Base-by-base conservation (phyloP, 441 rosid genomes). In the Erodium texanum region DNA sequence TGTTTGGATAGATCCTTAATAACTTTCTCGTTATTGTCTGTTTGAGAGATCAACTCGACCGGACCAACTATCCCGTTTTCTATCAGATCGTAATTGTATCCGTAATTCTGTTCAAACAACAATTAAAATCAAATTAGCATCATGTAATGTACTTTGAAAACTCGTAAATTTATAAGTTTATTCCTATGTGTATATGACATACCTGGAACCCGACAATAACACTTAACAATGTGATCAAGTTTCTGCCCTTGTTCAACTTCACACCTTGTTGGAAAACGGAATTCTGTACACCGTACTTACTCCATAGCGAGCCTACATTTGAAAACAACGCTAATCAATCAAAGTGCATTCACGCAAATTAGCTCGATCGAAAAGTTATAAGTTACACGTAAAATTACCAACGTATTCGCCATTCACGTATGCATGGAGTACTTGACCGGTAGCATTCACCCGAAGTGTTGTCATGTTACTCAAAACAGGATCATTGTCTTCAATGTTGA, bases 341-440 rank as follows among this genome's bases (percentile, higher is more conserved):
- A n/a, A n/a, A n/a, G n/a, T n/a, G n/a, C n/a, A n/a, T n/a, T n/a
- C n/a, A n/a, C n/a, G n/a, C n/a, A n/a, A n/a, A n/a, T n/a, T n/a
- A n/a, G n/a, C n/a, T n/a, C n/a, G n/a, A n/a, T n/a, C n/a, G n/a
- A n/a, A n/a, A n/a, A n/a, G n/a, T n/a, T n/a, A n/a, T n/a, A n/a
- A n/a, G n/a, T n/a, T n/a, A n/a, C n/a, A n/a, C 4, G 29, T 27
- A 27, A 4, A 27, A 27, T 27, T 76, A 76, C 80, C 82, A 6
- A 74, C 15, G 23, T 29, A 63, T 2, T 58, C 34, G 19, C 74
- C 43, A 18, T 80, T 80, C 9, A 74, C 68, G 54, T 16, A 77
- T 8, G 76, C 83, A 43, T 70, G 71, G 19, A 80, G 66, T 0
- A 34, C 71, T 0, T 80, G 76, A 1, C 83, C 80, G 0, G 27